Conservation (phyloP, 306 rosid species). For the Cicer bijugum region DNA sequence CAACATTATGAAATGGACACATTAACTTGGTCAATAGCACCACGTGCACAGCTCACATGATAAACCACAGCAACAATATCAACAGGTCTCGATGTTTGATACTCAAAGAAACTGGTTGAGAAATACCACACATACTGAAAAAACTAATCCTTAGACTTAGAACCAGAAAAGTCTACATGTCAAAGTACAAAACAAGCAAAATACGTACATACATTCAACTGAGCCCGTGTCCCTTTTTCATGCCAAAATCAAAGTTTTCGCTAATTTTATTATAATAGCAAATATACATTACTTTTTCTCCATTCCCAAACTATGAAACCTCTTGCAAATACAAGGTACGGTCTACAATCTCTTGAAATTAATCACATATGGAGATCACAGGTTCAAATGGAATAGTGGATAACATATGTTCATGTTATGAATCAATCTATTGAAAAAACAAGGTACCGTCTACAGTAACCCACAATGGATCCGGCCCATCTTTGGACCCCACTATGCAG, state of each 20-base stretch:
- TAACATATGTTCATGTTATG: constrained; percentile 3
- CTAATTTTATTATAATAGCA: constrained; percentile 30
- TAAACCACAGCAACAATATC: constrained; percentile 1
- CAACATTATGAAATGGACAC: constrained; percentile 15
- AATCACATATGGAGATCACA: constrained; percentile 1
- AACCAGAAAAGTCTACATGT: constrained; percentile 13
- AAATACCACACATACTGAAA: not conserved
- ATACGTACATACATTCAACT: not conserved
- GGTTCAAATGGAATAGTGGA: constrained; percentile 9
- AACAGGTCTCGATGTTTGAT: not conserved
- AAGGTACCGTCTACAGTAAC: not conserved
- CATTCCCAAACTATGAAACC: constrained; percentile 9
- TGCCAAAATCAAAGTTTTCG: constrained; percentile 17
- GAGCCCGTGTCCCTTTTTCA: constrained; percentile 5
- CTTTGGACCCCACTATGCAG: constrained; percentile 9
- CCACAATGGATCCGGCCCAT: not conserved
- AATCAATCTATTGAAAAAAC: constrained; percentile 6
- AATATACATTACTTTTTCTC: not conserved
- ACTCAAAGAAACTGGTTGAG: constrained; percentile 30
- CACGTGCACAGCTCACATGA: not conserved
- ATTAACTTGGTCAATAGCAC: constrained; percentile 16
- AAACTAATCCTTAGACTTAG: not conserved
- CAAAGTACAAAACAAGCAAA: constrained; percentile 28
- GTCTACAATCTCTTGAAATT: constrained; percentile 9
- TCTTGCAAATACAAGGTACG: constrained; percentile 24